phyloP scores from a whole-genome alignment of 176 grass and related monocot genomes.

The Melocanna baccifera region DNA sequence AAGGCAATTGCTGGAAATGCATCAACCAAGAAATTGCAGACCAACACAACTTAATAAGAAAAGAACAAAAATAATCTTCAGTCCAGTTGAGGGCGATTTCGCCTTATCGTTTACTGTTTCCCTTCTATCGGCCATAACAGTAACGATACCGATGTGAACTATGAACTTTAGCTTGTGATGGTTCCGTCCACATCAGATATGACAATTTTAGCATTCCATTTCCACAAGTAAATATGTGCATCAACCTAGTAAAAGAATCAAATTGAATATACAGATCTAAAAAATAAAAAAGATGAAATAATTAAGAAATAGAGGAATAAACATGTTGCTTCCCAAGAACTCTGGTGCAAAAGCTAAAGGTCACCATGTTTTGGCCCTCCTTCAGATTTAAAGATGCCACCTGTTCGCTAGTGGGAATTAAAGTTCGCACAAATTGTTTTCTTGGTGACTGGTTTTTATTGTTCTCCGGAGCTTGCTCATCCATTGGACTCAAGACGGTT shows the following conservation, averaged over 20 bases:
- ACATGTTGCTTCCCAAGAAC: conserved; percentile 97
- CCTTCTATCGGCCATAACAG: no score
- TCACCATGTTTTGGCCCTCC: conserved; percentile 90
- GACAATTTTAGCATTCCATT: conserved; percentile 97
- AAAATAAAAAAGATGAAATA: conserved; percentile 19
- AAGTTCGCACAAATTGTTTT: conserved; percentile 88
- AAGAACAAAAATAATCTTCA: no score
- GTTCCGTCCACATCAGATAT: conserved; percentile 99
- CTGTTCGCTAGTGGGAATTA: conserved; percentile 96
- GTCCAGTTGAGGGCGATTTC: no score
- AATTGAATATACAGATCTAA: conserved; percentile 24
- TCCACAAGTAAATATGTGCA: conserved; percentile 97
- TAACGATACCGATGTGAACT: background rate
- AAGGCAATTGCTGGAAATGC: background rate
- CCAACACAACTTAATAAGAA: conserved; percentile 6
- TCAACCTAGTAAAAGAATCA: conserved; percentile 70
- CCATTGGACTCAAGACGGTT: conserved; percentile 73
- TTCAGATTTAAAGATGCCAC: conserved; percentile 88
- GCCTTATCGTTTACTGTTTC: no score
- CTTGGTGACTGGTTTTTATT: conserved; percentile 62
- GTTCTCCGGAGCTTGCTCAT: conserved; percentile 60
- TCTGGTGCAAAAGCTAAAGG: conserved; percentile 92
- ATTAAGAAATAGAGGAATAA: conserved; percentile 29
- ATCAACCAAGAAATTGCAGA: conserved; percentile 17
- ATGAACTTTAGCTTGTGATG: conserved; percentile 80